Evolutionary conservation across 768 basidiomycete species (phyloP), one percentile per base, ranked within the genome.

Genomic region (Tricholoma hemisulphureum): DNA sequence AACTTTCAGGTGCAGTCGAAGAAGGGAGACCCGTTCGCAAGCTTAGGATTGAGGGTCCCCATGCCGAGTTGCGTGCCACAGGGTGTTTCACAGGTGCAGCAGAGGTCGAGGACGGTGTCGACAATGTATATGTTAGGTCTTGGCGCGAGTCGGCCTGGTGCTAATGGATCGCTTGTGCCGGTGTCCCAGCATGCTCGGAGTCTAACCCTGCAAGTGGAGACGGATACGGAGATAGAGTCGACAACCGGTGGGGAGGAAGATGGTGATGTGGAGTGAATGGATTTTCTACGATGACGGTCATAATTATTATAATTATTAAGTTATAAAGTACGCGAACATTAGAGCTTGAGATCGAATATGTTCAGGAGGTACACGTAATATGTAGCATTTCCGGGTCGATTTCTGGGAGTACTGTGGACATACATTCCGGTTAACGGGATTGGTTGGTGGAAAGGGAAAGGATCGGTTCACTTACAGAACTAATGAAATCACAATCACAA

Each of bases 91-190:
- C 65, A 9, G 63, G 60, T 8, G 46, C 70, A 13, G 23, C 67
- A 72, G 34, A 73, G 77, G 37, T 69, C 78, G 31, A 75, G 85
- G 61, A 82, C 82, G 26, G 69, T 82, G 18, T 86, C 86, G 21
- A 76, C 81, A 56, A 83, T 87, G 82, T 86, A 86, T 65, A 80
- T 82, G 74, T 69, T 88, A 1, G 86, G 85, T 4, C 65, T 86
- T 14, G 85, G 87, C 23, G 69, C 79, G 53, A 72, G 78, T 50
- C 74, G 51, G 49, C 51, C 53, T 6, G 59, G 72, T 45, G 65
- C 73, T 11, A 66, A 62, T 49, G 63, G 60, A 21, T 55, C 63
- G 2, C 53, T 66, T 41, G 57, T 58, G 2, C 56, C 61, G 9
- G 50, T 52, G 4, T 21, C 23, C 9, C 46, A 43, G 16, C 39